These are phyloP conservation scores for Tetraselmis striata DNA, from an alignment of 139 green algal species.

Conservation along the genomic window DNA sequence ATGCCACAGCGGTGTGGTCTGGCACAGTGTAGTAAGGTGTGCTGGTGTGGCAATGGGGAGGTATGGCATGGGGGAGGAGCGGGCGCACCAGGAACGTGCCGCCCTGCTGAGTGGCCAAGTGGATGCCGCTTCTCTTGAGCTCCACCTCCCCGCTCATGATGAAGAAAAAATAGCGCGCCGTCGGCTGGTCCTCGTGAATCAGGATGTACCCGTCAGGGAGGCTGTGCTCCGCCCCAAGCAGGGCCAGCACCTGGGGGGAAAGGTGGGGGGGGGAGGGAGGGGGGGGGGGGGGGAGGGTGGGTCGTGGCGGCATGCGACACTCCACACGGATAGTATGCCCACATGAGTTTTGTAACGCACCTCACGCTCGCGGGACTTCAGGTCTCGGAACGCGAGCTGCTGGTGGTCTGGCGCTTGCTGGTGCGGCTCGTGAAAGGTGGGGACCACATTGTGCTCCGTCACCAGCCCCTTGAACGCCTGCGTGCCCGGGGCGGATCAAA, in stretches of 20 bases:
- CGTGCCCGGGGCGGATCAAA: no score
- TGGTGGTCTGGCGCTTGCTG: conserved; percentile 20
- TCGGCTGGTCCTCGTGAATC: conserved; percentile 23
- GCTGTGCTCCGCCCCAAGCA: conserved; percentile 20
- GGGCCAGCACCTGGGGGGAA: conserved; percentile 16
- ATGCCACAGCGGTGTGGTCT: no score
- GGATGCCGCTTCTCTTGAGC: conserved; percentile 14
- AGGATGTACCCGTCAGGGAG: conserved; percentile 5
- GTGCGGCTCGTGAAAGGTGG: conserved; percentile 26
- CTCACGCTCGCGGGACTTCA: conserved; percentile 22
- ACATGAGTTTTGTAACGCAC: no score
- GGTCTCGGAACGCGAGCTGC: conserved; percentile 8
- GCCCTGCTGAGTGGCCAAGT: conserved; percentile 9
- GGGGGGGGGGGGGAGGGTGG: no score
- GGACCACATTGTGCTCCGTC: conserved; percentile 25
- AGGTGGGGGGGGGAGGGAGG: no score
- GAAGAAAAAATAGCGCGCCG: conserved; percentile 26
- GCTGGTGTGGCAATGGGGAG: no score
- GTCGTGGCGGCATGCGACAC: no score
- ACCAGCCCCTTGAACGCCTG: conserved; percentile 25
- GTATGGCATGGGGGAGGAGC: no score
- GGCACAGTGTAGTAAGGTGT: no score
- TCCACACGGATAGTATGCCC: no score
- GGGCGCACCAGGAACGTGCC: conserved; percentile 22
- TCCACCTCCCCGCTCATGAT: conserved; percentile 27